Percentiles rank a stretch among this genome's conserved stretches.
These are phyloP conservation scores for Umbilicus rupestris DNA, from an alignment of 164 flowering plant species.

Conservation along the genomic window DNA sequence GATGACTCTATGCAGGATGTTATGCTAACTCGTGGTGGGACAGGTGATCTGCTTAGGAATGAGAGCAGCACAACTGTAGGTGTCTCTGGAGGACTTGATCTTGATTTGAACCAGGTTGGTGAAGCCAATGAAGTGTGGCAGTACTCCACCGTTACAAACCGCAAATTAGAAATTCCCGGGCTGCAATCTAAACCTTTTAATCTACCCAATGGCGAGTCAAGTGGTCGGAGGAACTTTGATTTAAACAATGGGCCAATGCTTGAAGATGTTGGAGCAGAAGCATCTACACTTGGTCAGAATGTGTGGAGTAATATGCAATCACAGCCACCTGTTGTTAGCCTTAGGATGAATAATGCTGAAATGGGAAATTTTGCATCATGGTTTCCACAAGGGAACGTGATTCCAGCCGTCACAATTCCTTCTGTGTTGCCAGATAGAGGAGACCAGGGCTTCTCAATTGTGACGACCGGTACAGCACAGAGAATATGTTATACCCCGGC, in stretches of 20 bases:
- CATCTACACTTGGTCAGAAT: conserved; percentile 26
- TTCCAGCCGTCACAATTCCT: conserved; percentile 45
- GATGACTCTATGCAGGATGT: conserved; percentile 65
- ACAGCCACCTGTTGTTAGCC: conserved; percentile 29
- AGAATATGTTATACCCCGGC: conserved; percentile 43
- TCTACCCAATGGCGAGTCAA: conserved; percentile 32
- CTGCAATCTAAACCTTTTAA: conserved; percentile 26
- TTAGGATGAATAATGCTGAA: conserved; percentile 44
- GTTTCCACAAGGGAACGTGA: conserved; percentile 49
- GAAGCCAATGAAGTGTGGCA: conserved; percentile 45
- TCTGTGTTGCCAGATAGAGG: conserved; percentile 59
- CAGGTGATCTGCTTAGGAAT: conserved; percentile 12
- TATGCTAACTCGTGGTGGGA: conserved; percentile 22
- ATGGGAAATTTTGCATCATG: conserved; percentile 44
- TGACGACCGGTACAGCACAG: conserved; percentile 41
- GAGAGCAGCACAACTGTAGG: conserved; percentile 18
- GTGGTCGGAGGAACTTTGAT: conserved; percentile 58
- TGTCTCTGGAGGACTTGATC: conserved; percentile 57
- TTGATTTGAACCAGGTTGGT: conserved; percentile 71
- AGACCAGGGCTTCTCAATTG: conserved; percentile 44
- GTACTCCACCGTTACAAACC: conserved; percentile 20
- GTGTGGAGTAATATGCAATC: conserved; percentile 23
- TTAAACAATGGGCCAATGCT: conserved; percentile 75
- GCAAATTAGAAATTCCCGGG: conserved; percentile 27
- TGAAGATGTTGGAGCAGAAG: conserved; percentile 48